A percentile compares a stretch with the other conserved stretches of the same genome.
These are phyloP conservation scores for Saturnispora diversa DNA, from an alignment of 805 yeast genomes.

Conservation along the genomic window DNA sequence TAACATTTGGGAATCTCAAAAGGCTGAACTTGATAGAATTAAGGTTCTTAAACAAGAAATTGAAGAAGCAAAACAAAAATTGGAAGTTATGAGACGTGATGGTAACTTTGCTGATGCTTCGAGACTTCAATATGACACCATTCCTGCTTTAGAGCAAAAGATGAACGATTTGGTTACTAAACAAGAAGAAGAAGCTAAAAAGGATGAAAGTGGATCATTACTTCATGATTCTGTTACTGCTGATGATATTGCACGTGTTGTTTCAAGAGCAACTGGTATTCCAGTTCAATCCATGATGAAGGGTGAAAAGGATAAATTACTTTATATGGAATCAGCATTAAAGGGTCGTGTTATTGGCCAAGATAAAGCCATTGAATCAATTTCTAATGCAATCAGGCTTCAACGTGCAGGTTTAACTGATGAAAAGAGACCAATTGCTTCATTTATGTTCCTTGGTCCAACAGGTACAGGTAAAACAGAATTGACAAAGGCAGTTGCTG, in stretches of 20 bases:
- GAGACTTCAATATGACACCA: constrained; percentile 75
- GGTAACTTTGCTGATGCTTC: constrained; percentile 88
- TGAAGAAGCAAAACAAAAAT: constrained; percentile 75
- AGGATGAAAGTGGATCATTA: constrained; percentile 28
- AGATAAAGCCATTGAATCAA: constrained; percentile 85
- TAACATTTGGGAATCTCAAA: constrained; percentile 80
- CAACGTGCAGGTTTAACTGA: constrained; percentile 96
- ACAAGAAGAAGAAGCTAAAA: constrained; percentile 30
- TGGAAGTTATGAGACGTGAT: constrained; percentile 74
- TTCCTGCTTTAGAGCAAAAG: constrained; percentile 67
- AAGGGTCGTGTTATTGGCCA: constrained; percentile 84
- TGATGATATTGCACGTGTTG: constrained; percentile 88
- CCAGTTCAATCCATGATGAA: constrained; percentile 86
- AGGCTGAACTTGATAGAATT: constrained; percentile 62
- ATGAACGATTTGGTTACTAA: constrained; percentile 39
- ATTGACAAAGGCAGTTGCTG: constrained; percentile 84
- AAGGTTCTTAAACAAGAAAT: constrained; percentile 74
- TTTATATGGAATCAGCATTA: constrained; percentile 78
- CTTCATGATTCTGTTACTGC: constrained; percentile 90
- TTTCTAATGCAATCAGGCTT: constrained; percentile 88
- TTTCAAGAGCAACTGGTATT: constrained; percentile 91
- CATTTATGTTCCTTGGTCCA: constrained; percentile 94
- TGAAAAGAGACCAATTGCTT: constrained; percentile 91
- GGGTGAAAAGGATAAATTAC: constrained; percentile 86
- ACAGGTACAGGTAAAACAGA: constrained; percentile 99